Base-by-base conservation (phyloP, 2,329 filamentous ascomycete genomes). In the Penicillium sp. region DNA sequence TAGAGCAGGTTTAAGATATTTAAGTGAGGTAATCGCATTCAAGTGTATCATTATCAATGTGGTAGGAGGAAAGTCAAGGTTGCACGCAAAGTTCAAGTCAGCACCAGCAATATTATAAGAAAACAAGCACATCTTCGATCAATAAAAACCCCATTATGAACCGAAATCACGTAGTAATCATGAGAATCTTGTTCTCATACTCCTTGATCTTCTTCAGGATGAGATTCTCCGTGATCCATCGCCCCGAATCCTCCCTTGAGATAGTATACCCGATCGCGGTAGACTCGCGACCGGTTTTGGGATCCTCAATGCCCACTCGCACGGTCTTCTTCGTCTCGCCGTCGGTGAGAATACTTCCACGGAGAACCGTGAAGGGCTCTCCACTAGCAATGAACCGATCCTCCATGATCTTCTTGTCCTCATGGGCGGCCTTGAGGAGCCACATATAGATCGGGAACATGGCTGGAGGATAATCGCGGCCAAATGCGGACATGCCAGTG, bases 391-490 rank as follows among this genome's bases (percentile, higher is more conserved):
- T 68, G 37, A 9, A 80, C 52, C 10, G 65, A 36, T 33, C 55
- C 54, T 76, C 72, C 67, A 73, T 78, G 4, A 67, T 62, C 56
- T 58, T 63, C 68, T 78, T 78, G 57, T 78, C 76, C 19, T 66
- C 70, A 59, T 82, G 69, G 22, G 68, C 69, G n/a, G 62, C 69
- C 53, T 66, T 67, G 58, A 72, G 66, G 37, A 71, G 35, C 58
- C 63, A 69, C 18, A 69, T 62, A 49, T 77, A 77, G 35, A 77
- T 24, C 2, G 73, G 71, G 9, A 64, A 59, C 60, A 77, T 67
- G 6, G 63, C 62, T 4, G 70, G 54, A 0, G 75, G 76, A 19
- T 73, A 65, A 56, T 75, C 72, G 18, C 71, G 71, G 16, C 65
- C 66, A 19, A 66, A 65, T 4, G 63, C 65, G 14, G 66, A 68